Percentiles rank a stretch among this genome's conserved stretches.
Evolutionary conservation across 1,139 yeast species (phyloP).

Genomic region (Yamadazyma friedrichii): DNA sequence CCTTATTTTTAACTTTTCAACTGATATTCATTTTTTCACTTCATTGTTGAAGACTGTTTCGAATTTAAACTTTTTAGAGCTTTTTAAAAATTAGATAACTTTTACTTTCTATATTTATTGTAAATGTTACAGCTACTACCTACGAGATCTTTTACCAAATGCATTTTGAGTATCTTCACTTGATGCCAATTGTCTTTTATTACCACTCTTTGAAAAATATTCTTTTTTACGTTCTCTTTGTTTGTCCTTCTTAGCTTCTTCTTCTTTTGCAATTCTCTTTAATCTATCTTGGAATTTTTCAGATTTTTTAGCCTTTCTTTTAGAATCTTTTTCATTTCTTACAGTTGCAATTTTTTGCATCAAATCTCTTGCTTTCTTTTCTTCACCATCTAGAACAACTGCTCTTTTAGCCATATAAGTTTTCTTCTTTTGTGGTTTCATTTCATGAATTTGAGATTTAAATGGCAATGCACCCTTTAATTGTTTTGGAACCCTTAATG

Average conservation of each 20-base stretch:
- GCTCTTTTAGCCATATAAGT: constrained; percentile 91
- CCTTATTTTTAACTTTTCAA: too few relatives aligned
- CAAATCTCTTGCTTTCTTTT: constrained; percentile 87
- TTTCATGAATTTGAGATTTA: constrained; percentile 82
- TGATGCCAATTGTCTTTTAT: constrained; percentile 55
- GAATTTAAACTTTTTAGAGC: too few relatives aligned
- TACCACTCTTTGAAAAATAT: constrained; percentile 71
- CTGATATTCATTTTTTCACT: too few relatives aligned
- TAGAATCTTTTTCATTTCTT: constrained; percentile 80
- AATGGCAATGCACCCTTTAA: constrained; percentile 81
- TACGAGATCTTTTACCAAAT: constrained; percentile 28
- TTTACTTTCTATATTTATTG: neutral
- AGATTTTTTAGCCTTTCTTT: constrained; percentile 70
- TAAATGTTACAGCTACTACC: constrained; percentile 5
- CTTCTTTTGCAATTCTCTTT: constrained; percentile 72
- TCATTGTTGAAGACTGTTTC: too few relatives aligned
- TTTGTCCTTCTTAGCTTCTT: constrained; percentile 69
- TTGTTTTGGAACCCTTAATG: constrained; percentile 79
- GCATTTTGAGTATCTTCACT: constrained; percentile 38
- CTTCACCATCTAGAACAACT: constrained; percentile 88
- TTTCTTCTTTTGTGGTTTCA: constrained; percentile 84
- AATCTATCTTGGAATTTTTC: constrained; percentile 75
- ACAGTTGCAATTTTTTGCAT: constrained; percentile 85
- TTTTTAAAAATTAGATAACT: too few relatives aligned
- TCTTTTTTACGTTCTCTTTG: constrained; percentile 86